Conservation (phyloP, 1,284 basidiomycete species). For the Cutaneotrichosporon sp. region DNA sequence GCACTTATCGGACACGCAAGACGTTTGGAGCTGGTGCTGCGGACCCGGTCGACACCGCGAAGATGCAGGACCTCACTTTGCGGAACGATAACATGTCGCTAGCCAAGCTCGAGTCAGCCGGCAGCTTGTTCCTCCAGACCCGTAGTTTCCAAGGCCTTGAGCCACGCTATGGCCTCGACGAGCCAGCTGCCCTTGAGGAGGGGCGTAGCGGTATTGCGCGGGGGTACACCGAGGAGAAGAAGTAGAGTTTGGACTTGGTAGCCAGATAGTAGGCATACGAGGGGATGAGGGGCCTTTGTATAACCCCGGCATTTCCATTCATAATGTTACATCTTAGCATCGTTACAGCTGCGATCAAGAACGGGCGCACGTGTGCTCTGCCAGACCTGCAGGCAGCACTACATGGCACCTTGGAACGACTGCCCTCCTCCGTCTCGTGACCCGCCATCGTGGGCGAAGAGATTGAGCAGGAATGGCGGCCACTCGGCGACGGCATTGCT, state of each 20-base stretch:
- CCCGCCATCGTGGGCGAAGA: constrained; percentile 16
- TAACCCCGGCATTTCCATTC: not conserved
- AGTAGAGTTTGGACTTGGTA: not conserved
- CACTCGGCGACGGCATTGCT: constrained; percentile 12
- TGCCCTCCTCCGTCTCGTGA: not conserved
- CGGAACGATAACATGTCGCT: constrained; percentile 58
- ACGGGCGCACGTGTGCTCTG: constrained; percentile 62
- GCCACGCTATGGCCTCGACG: constrained; percentile 68
- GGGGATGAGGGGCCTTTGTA: too few species aligned
- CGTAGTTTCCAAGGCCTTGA: constrained; percentile 81
- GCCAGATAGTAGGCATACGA: not conserved
- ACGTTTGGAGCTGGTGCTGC: constrained; percentile 14
- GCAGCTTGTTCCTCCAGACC: constrained; percentile 52
- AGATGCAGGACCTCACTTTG: constrained; percentile 51
- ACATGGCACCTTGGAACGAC: not conserved
- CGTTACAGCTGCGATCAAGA: constrained; percentile 65
- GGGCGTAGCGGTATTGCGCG: constrained; percentile 84
- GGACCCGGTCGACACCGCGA: constrained; percentile 3
- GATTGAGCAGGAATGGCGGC: constrained; percentile 20
- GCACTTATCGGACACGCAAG: constrained; percentile 67
- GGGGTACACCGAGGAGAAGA: constrained; percentile 61
- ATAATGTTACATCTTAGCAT: not conserved
- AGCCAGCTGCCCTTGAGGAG: constrained; percentile 75
- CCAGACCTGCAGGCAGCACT: too few species aligned
- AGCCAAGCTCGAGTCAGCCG: constrained; percentile 64